Conservation (phyloP, 2,329 filamentous ascomycete species). For the Hawksworthiomyces lignivorus region DNA sequence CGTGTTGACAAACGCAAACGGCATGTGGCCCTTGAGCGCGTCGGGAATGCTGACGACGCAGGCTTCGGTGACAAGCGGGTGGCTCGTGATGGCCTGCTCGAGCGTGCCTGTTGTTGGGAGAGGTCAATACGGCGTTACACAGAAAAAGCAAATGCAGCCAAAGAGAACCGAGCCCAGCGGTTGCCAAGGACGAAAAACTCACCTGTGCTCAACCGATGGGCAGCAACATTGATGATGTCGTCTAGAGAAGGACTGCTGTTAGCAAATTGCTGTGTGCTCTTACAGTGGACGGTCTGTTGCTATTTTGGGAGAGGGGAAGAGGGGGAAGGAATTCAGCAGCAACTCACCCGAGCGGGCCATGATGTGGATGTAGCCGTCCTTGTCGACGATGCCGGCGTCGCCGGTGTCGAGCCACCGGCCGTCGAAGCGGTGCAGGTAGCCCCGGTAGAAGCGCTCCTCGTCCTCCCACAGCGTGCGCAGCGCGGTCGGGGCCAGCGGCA, state of each 20-base stretch:
- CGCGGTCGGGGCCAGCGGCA: constrained; percentile 77
- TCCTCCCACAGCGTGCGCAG: constrained; percentile 84
- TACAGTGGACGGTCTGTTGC: no score
- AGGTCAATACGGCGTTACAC: no score
- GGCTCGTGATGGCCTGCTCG: constrained; percentile 81
- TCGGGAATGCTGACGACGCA: constrained; percentile 85
- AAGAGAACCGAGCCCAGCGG: no score
- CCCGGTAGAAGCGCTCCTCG: constrained; percentile 74
- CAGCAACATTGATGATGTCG: constrained; percentile 93
- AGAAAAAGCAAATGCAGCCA: no score
- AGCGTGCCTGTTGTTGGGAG: no score
- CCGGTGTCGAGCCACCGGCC: constrained; percentile 87
- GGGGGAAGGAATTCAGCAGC: not conserved
- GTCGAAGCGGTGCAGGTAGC: constrained; percentile 75
- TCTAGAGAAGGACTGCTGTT: constrained; percentile 35
- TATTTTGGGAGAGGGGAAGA: no score
- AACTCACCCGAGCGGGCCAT: constrained; percentile 43
- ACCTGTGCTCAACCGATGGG: constrained; percentile 82
- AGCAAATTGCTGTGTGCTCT: not conserved
- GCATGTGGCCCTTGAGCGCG: constrained; percentile 77
- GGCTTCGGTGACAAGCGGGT: constrained; percentile 71
- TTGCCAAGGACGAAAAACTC: no score
- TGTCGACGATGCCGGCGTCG: constrained; percentile 79
- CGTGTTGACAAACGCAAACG: constrained; percentile 79
- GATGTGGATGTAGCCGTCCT: constrained; percentile 58